Conservation (phyloP, 176 grass and related monocot species). For the Themeda triandra region DNA sequence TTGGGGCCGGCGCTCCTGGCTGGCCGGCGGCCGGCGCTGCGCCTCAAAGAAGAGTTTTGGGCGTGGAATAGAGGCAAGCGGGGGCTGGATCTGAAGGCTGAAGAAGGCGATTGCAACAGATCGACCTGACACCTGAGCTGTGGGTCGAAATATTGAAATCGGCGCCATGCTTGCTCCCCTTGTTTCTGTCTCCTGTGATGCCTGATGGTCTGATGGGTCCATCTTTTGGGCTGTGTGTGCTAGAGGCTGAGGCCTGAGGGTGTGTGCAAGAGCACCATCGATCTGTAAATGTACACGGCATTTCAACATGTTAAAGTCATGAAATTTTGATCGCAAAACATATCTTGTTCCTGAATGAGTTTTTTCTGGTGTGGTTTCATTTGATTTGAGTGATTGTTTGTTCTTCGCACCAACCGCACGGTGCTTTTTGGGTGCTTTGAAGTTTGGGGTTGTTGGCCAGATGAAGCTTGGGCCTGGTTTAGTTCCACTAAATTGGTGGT, state of each 20-base stretch:
- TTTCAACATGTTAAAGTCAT: background rate
- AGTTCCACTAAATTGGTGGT: no score
- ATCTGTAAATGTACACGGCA: constrained; percentile 2
- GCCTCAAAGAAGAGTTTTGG: background rate
- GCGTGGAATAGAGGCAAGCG: background rate
- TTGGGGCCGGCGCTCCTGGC: background rate
- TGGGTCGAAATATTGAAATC: background rate
- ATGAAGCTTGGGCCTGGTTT: no score
- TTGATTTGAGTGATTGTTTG: background rate
- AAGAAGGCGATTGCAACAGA: background rate
- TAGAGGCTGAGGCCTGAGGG: background rate
- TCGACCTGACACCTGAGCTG: background rate
- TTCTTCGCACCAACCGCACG: background rate
- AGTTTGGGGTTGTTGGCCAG: background rate
- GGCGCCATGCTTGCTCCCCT: no score
- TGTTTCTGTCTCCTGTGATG: background rate
- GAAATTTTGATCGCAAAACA: constrained; percentile 10
- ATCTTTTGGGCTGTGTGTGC: background rate
- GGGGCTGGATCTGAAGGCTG: background rate
- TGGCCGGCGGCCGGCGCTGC: background rate
- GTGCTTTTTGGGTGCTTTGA: background rate
- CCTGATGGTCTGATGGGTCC: background rate
- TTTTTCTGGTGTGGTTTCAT: background rate
- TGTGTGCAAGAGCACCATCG: background rate
- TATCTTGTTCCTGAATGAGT: background rate